Conservation (phyloP, 2,329 filamentous ascomycete species). For the Pestalotiopsis sp. region DNA sequence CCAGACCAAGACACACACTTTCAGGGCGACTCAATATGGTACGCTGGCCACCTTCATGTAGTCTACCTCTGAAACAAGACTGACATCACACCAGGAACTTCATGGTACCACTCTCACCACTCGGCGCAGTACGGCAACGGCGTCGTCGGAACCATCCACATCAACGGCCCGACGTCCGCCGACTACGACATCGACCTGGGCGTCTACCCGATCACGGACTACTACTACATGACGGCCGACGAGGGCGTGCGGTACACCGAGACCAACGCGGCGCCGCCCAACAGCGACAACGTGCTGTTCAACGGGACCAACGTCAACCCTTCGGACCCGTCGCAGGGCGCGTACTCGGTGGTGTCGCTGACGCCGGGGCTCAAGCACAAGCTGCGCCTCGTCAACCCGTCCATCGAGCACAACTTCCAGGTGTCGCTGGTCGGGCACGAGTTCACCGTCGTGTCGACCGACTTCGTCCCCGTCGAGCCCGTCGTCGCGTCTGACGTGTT, state of each 20-base stretch:
- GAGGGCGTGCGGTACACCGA: slow-evolving; percentile 19
- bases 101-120: slow-evolving; percentile 52
- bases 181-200: slow-evolving; percentile 58
- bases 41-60: slow-evolving; percentile 30
- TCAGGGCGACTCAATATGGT: slow-evolving; percentile 34
- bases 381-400: slow-evolving; percentile 53
- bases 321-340: slow-evolving; percentile 24
- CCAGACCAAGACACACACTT: slow-evolving; percentile 33
- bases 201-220: slow-evolving; percentile 49
- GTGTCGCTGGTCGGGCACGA: slow-evolving; percentile 51
- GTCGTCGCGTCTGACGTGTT: slow-evolving; percentile 51
- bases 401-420: slow-evolving; percentile 48
- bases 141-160: slow-evolving; percentile 50
- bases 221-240: slow-evolving; percentile 42
- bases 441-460: slow-evolving; percentile 51
- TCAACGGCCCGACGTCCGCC: slow-evolving; percentile 48
- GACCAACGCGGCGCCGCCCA: slow-evolving; percentile 26
- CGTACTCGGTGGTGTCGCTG: slow-evolving; percentile 36
- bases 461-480: slow-evolving; percentile 53
- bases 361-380: slow-evolving; percentile 48
- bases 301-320: slow-evolving; percentile 43
- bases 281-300: slow-evolving; percentile 44
- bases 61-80: not conserved
- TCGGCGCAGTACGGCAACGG: slow-evolving; percentile 53
- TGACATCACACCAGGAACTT: not conserved